phyloP scores from a whole-genome alignment of 805 yeast genomes.

The Danielia reshetovae region DNA sequence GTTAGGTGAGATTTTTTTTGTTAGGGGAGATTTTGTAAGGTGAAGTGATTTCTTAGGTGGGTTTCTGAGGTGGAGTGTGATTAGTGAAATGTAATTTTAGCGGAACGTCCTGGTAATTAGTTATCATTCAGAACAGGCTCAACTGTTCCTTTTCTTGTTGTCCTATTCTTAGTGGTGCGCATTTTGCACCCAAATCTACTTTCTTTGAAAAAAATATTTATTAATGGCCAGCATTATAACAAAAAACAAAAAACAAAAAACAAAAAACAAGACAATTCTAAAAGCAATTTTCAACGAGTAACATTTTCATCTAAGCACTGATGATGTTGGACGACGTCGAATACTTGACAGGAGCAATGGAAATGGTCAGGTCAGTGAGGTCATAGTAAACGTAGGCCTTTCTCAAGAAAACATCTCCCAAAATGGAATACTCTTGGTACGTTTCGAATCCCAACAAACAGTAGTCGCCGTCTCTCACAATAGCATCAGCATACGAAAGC shows the following conservation, averaged over 20 bases:
- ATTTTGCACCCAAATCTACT: too few species aligned
- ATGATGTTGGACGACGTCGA: slow-evolving; percentile 7
- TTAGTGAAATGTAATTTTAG: too few species aligned
- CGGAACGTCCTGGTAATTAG: too few species aligned
- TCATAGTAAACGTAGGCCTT: slow-evolving; percentile 16
- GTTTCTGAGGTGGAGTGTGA: too few species aligned
- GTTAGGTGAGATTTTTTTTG: too few species aligned
- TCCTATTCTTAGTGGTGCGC: too few species aligned
- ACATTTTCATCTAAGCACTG: slow-evolving; percentile 6
- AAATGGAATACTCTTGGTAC: slow-evolving; percentile 6
- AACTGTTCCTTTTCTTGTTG: too few species aligned
- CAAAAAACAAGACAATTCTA: slow-evolving; percentile 1
- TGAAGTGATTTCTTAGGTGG: too few species aligned
- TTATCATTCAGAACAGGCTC: too few species aligned
- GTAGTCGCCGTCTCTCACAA: slow-evolving; percentile 6
- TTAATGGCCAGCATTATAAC: not conserved
- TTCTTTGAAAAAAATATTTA: not conserved
- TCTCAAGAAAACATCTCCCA: slow-evolving; percentile 18
- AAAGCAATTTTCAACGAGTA: not conserved
- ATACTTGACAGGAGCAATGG: slow-evolving; percentile 13
- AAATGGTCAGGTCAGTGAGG: slow-evolving; percentile 11
- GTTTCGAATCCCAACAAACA: slow-evolving; percentile 11
- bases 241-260: too few species aligned
- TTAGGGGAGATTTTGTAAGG: too few species aligned
- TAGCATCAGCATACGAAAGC: slow-evolving; percentile 10